phyloP scores from a whole-genome alignment of 2,329 filamentous ascomycete genomes.

The Diaporthe sp. region DNA sequence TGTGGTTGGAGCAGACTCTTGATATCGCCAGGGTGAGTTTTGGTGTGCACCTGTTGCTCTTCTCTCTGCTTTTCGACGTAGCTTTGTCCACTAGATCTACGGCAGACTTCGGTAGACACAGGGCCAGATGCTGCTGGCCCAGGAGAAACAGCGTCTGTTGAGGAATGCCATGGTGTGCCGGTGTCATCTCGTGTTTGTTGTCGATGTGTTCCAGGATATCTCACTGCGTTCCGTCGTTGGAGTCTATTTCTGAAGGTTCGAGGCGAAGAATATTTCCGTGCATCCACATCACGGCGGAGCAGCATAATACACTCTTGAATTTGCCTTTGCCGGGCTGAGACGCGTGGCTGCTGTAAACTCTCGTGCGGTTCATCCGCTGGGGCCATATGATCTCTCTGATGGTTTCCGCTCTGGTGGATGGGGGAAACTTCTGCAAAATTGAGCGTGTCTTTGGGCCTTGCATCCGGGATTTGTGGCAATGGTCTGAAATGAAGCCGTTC shows the following conservation, averaged over 20 bases:
- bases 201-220: not conserved
- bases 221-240: not conserved
- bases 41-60: not conserved
- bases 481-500: accelerated
- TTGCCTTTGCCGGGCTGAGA: not conserved
- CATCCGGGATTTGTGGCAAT: not conserved
- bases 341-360: not conserved
- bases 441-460: too few species aligned
- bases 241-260: not conserved
- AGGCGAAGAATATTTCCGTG: not conserved
- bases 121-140: not conserved
- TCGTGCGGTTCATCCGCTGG: not conserved
- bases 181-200: not conserved
- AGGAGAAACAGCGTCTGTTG: not conserved
- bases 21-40: not conserved
- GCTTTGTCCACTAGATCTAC: not conserved
- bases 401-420: not conserved
- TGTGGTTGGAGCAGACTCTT: not conserved
- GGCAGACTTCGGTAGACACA: not conserved
- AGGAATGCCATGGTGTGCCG: not conserved
- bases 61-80: conserved; percentile 6
- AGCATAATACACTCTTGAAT: not conserved
- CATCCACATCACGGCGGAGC: not conserved
- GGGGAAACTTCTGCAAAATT: not conserved
- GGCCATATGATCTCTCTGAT: not conserved